Evolutionary conservation across 1,284 basidiomycete genomes (phyloP), one percentile per base, ranked within the genome.

Genomic region (Testicularia cyperi): DNA sequence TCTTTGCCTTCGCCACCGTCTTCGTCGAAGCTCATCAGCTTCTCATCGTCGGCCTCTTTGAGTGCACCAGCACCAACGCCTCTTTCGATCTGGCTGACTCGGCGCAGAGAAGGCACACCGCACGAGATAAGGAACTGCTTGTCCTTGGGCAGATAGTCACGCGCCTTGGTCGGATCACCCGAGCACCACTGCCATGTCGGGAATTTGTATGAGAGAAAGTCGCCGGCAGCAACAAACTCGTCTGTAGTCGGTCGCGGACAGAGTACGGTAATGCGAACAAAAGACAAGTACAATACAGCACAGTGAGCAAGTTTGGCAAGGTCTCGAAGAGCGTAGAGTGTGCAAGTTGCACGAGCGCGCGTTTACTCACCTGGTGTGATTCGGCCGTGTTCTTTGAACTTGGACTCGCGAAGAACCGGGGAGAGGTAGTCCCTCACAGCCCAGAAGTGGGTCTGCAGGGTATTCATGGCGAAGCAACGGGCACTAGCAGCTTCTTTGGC

Each of bases 321-420:
- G n/a, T n/a, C n/a, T n/a, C n/a, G n/a, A n/a, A n/a, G n/a, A n/a
- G n/a, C n/a, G n/a, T n/a, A n/a, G n/a, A n/a, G n/a, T n/a, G n/a
- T n/a, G n/a, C n/a, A n/a, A n/a, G n/a, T n/a, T n/a, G n/a, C n/a
- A n/a, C n/a, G n/a, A n/a, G n/a, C n/a, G n/a, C n/a, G n/a, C n/a
- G n/a, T n/a, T n/a, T 15, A 45, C 85, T 38, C 57, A 94, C 91
- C 92, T 57, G 92, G 92, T 14, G 89, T 96, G 73, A 95, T 94
- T 44, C 92, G 82, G 10, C 94, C 94, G 75, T 96, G 90, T 78
- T 98, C 94, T 78, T 95, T 97, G 82, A 98, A 98, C 78, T 97
- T 97, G 80, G 88, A 92, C 80, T 98, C 94, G 74, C 88, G 88
- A 67, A 98, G 83, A 23, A 97, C 92, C 35, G 94, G 94, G 54